These are phyloP conservation scores for Phytophthora megakarya DNA, from an alignment of 352 stramenopile species.

Conservation along the genomic window DNA sequence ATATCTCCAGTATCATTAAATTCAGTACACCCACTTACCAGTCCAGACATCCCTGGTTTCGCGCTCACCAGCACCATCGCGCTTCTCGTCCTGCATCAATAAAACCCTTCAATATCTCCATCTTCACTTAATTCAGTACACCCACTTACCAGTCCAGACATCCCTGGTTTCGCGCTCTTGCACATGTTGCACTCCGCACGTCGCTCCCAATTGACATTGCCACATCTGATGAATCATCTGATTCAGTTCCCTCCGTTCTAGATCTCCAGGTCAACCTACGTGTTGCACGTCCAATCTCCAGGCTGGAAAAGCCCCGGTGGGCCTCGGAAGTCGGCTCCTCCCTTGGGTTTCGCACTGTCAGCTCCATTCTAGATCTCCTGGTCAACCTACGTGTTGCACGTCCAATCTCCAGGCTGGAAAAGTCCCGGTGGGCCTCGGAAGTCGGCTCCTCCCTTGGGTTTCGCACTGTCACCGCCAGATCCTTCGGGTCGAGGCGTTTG, in stretches of 20 bases:
- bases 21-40: slow-evolving; percentile 35
- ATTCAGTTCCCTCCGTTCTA: too few species aligned
- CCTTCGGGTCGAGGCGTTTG: slow-evolving; percentile 66
- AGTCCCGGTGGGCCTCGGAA: slow-evolving; percentile 67
- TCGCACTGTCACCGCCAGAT: slow-evolving; percentile 31
- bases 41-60: slow-evolving; percentile 70
- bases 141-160: slow-evolving; percentile 55
- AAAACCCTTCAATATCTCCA: neutral
- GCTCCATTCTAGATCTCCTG: neutral
- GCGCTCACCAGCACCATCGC: too few species aligned
- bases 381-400: slow-evolving; percentile 70
- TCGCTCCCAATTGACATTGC: slow-evolving; percentile 89
- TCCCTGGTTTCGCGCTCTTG: slow-evolving; percentile 78
- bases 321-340: slow-evolving; percentile 47
- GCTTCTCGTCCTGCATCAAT: slow-evolving; percentile 58
- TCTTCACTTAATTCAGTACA: neutral
- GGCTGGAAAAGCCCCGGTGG: slow-evolving; percentile 80
- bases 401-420: slow-evolving; percentile 83
- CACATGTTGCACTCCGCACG: slow-evolving; percentile 88
- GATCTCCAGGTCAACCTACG: slow-evolving; percentile 44
- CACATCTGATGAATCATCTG: slow-evolving; percentile 51
- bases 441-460: slow-evolving; percentile 38
- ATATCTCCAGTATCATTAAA: neutral
- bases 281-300: slow-evolving; percentile 82
- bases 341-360: slow-evolving; percentile 33